Percentiles rank a stretch among this genome's conserved stretches.
These are phyloP conservation scores for Carex cristatella DNA, from an alignment of 176 grass and related monocot genomes.

Conservation along the genomic window DNA sequence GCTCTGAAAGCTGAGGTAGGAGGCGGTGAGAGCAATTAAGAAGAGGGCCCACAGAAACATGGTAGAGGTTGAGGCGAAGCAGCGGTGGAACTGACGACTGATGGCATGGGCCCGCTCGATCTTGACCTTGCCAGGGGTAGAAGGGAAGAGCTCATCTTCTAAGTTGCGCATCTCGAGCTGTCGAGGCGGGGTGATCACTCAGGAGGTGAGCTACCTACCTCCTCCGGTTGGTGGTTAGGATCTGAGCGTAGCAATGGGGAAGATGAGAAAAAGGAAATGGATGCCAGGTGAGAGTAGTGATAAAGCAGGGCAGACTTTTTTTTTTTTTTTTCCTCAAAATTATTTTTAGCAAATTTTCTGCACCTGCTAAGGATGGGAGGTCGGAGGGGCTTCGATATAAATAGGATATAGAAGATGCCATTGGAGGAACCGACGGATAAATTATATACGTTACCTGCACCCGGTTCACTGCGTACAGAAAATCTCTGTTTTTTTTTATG, in stretches of 20 bases:
- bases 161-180: conserved; percentile 51
- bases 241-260: not conserved
- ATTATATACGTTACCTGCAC: not conserved
- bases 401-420: conserved; percentile 23
- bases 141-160: conserved; percentile 89
- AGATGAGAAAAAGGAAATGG: not conserved
- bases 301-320: conserved; percentile 24
- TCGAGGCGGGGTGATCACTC: not conserved
- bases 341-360: conserved; percentile 36
- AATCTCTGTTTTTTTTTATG: not conserved
- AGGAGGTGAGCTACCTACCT: conserved; percentile 14
- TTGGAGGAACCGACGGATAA: conserved; percentile 15
- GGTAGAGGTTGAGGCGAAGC: conserved; percentile 80
- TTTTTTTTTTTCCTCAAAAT: not conserved
- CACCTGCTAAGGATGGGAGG: conserved; percentile 46
- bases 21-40: conserved; percentile 77
- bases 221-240: not conserved
- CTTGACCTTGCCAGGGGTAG: conserved; percentile 89
- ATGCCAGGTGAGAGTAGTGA: not conserved
- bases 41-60: conserved; percentile 84
- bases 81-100: conserved; percentile 74
- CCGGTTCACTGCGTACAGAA: not conserved
- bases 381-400: conserved; percentile 31
- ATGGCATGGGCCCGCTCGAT: conserved; percentile 59
- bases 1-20: conserved; percentile 84